Base-by-base conservation (phyloP, 345 rosid species). In the Orychophragmus violaceus region DNA sequence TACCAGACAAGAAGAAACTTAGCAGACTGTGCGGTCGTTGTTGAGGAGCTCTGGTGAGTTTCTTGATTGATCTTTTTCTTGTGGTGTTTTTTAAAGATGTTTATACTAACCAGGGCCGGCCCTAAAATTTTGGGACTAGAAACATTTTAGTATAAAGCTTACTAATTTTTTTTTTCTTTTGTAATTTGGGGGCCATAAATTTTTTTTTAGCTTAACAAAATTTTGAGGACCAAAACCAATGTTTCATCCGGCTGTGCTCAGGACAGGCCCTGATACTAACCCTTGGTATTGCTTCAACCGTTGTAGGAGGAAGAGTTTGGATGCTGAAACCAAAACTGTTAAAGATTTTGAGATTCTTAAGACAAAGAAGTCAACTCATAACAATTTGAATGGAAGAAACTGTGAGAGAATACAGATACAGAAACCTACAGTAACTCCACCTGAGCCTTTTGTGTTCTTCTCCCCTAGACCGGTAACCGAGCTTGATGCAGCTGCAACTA, bases 1-100 rank as follows among this genome's bases (percentile, higher is more conserved):
- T 90, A 90, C 78, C 58, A 97, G 72, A 93, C 97, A 0, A 75
- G 99, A 69, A 82, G 97, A 66, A 90, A 85, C 61, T 81, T 88
- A 46, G 91, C 95, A 19, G 95, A 88, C 76, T 83, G 91, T 74
- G 91, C 91, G 0, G 82, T 84, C 46, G 69, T 88, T 17, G 80
- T 77, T 56, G 91, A 88, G 59, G 85, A 88, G 79, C 88, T 85
- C 41, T 85, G 90, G 93, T 87, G 54, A 27, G 84, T 72, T 60
- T 66, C 69, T 59, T 61, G 14, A 68, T 66, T 2, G 8, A 42
- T 60, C 35, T 24, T 63, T 19, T 30, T 48, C 13, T 44, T 51
- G 24, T 0, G 3, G 2, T 74, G 24, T 62, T 32, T 28, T 66
- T 8, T 25, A 3, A 50, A 18, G 21, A 44, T 24, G 59, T 49